A percentile compares a stretch with the other conserved stretches of the same genome.
Conservation (phyloP, 768 basidiomycete species). For the Pisolithus albus region DNA sequence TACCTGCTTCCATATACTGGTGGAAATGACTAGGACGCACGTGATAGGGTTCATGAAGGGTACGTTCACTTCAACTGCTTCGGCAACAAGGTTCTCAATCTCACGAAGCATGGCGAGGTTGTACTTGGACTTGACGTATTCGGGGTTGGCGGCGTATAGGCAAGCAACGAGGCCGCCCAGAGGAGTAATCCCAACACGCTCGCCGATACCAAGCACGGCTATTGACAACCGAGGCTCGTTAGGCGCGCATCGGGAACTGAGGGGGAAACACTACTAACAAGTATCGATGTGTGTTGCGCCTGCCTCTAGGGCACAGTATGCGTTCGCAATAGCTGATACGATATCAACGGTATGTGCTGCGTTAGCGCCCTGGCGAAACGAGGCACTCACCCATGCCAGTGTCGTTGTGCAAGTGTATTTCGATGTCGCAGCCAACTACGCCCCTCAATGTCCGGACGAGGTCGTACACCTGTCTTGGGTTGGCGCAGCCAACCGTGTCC, state of each 20-base stretch:
- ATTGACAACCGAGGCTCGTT: slow-evolving; percentile 5
- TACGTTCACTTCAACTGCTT: slow-evolving; percentile 95
- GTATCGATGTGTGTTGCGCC: slow-evolving; percentile 99
- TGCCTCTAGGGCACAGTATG: slow-evolving; percentile 96
- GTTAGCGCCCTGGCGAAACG: neutral
- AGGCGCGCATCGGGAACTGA: neutral
- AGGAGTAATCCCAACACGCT: slow-evolving; percentile 98
- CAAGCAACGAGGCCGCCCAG: slow-evolving; percentile 96
- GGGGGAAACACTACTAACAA: slow-evolving; percentile 45
- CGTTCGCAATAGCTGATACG: slow-evolving; percentile 84
- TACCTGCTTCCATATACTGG: neutral
- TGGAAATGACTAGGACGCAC: slow-evolving; percentile 32
- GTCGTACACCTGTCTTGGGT: slow-evolving; percentile 97
- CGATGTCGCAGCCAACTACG: slow-evolving; percentile 96
- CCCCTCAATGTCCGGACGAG: slow-evolving; percentile 93
- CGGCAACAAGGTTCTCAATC: slow-evolving; percentile 97
- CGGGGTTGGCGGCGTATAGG: slow-evolving; percentile 93
- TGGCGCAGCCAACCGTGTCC: slow-evolving; percentile 98
- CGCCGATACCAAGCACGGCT: slow-evolving; percentile 97
- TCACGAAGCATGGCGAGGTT: slow-evolving; percentile 96
- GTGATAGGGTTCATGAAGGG: slow-evolving; percentile 97
- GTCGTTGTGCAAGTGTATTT: slow-evolving; percentile 97
- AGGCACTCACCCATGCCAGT: slow-evolving; percentile 77
- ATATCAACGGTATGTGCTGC: slow-evolving; percentile 2
- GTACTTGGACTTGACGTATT: slow-evolving; percentile 99